Base-by-base conservation (phyloP, 2,329 filamentous ascomycete genomes). In the Colletotrichum neosansevieriae region DNA sequence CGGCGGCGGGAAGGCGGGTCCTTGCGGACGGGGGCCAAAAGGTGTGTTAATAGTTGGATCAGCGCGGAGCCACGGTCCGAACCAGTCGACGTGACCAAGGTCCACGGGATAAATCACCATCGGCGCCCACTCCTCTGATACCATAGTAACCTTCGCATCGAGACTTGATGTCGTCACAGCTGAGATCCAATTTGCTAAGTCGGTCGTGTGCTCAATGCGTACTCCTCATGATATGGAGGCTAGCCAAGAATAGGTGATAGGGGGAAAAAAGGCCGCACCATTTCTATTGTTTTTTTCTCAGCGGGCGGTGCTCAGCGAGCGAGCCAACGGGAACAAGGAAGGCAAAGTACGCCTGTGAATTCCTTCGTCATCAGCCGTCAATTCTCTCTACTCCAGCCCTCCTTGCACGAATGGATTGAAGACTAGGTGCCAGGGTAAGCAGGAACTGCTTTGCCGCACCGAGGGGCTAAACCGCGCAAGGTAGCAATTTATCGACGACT, bases 331-430 rank as follows among this genome's bases (percentile, higher is more conserved):
- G 24, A 29, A 19, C 21, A 57, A 53, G 32, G 62, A 38, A 38
- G 17, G 51, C 12, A n/a, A 19, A 24, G 38, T 9, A 49, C 50
- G 45, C 45, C 51, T 29, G 63, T 38, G n/a, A 50, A 57, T 56
- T 49, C 42, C 17, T 40, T 58, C 36, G 44, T 67, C 64, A 67
- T 63, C 34, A 38, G 47, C 42, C 34, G 19, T 50, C 34, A 57
- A 38, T 19, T 45, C 56, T 38, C 32, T 59, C 29, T 49, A 49
- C 49, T 24, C 34, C 21, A 49, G 60, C 51, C 42, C 19, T 67
- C 45, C 60, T 49, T 64, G 60, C 47, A 53, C 60, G 47, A 38
- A 67, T 32, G 45, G 34, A 57, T 66, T 47, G 36, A 51, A 50
- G 29, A 32, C 50, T 12, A 47, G 38, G 45, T n/a, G 11, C 60